Evolutionary conservation across 2,329 filamentous ascomycete genomes (phyloP).

Genomic region (Monosporascus sp.): DNA sequence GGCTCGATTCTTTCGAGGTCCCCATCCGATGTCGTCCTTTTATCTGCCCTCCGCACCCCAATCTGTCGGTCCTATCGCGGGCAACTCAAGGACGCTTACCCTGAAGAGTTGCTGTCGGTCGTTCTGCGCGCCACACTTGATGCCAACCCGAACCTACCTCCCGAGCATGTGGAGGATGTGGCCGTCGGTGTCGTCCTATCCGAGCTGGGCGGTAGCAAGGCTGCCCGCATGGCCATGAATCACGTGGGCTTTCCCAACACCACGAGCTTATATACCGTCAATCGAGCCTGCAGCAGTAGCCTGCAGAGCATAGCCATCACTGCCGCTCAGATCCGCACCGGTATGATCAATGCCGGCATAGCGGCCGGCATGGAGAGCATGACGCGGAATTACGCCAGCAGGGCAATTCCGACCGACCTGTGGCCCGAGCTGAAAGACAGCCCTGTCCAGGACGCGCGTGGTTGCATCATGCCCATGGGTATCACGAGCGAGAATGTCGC

Average conservation of each 20-base stretch:
- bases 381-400: conserved; percentile 81
- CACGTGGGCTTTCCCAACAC: conserved; percentile 71
- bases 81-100: conserved; percentile 79
- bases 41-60: conserved; percentile 85
- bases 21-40: conserved; percentile 78
- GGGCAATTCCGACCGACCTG: conserved; percentile 76
- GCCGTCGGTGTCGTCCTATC: conserved; percentile 85
- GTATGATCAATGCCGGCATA: conserved; percentile 68
- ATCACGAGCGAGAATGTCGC: conserved; percentile 88
- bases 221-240: conserved; percentile 83
- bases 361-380: conserved; percentile 95
- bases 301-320: conserved; percentile 72
- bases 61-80: conserved; percentile 81
- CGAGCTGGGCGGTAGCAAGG: conserved; percentile 86
- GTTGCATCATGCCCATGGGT: conserved; percentile 95
- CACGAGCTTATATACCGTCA: conserved; percentile 79
- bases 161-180: conserved; percentile 69
- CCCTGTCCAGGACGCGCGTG: conserved; percentile 62
- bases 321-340: conserved; percentile 69
- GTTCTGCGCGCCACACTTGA: conserved; percentile 64
- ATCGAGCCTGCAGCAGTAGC: conserved; percentile 77
- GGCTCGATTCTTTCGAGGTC: conserved; percentile 72
- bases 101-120: conserved; percentile 76
- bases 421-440: conserved; percentile 70
- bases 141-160: conserved; percentile 67